phyloP scores from a whole-genome alignment of 2,329 filamentous ascomycete genomes.

The Neospermospora avenae region DNA sequence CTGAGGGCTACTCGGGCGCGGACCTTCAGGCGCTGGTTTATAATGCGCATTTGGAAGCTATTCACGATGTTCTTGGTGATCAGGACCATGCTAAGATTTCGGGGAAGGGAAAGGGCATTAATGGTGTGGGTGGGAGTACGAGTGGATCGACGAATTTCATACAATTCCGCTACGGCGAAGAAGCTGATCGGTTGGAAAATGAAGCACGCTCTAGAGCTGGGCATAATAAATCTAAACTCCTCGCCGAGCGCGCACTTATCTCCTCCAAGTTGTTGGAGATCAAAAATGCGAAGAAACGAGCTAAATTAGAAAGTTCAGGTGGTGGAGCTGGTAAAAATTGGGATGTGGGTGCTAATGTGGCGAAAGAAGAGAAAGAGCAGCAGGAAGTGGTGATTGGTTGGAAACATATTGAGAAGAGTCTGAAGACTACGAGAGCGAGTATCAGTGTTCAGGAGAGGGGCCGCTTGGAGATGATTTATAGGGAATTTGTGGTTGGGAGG shows the following conservation, averaged over 20 bases:
- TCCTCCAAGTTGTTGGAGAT: conserved; percentile 79
- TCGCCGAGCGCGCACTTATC: conserved; percentile 77
- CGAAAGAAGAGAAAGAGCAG: conserved; percentile 41
- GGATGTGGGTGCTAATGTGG: conserved; percentile 18
- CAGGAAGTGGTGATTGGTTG: conserved; percentile 79
- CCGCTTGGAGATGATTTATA: conserved; percentile 77
- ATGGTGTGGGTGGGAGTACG: conserved; percentile 24
- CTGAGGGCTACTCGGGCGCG: conserved; percentile 89
- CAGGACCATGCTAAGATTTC: conserved; percentile 42
- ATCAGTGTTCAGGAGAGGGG: conserved; percentile 76
- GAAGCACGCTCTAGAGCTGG: conserved; percentile 40
- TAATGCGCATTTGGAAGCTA: conserved; percentile 94
- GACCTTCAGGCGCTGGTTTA: conserved; percentile 94
- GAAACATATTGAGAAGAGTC: conserved; percentile 75
- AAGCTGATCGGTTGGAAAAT: conserved; percentile 46
- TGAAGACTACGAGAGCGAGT: conserved; percentile 75
- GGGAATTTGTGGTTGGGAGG: conserved; percentile 86
- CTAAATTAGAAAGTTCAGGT: conserved; percentile 28
- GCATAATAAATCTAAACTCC: conserved; percentile 49
- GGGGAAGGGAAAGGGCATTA: conserved; percentile 33
- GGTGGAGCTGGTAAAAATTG: conserved; percentile 22
- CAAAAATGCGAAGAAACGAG: conserved; percentile 59
- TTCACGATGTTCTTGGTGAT: conserved; percentile 83
- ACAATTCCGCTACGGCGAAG: conserved; percentile 77
- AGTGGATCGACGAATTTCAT: conserved; percentile 57